These are phyloP conservation scores for Vigna hirtella DNA, from an alignment of 306 rosid genomes.

Conservation along the genomic window DNA sequence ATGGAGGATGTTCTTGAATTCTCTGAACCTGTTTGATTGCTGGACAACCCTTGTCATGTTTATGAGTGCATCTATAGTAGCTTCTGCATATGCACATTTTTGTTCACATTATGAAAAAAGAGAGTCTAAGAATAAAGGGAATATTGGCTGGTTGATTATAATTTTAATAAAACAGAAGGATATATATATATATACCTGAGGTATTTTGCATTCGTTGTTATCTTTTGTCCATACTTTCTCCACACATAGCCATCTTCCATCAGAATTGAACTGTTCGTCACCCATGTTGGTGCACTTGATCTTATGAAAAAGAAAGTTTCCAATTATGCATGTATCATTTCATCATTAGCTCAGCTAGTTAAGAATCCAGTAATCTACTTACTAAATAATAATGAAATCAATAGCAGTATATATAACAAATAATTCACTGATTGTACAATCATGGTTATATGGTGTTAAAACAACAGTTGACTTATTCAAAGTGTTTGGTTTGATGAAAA, in stretches of 20 bases:
- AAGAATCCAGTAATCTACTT: not conserved
- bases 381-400: not conserved
- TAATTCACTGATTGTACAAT: not conserved
- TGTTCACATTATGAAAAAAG: too few relatives aligned
- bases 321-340: not conserved
- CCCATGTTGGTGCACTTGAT: constrained; percentile 41
- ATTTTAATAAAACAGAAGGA: not conserved
- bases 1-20: constrained; percentile 55
- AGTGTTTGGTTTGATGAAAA: not conserved
- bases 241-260: constrained; percentile 62
- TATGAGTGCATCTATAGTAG: constrained; percentile 69
- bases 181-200: constrained; percentile 38
- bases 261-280: constrained; percentile 39
- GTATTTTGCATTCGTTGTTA: constrained; percentile 36
- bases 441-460: not conserved
- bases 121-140: too few relatives aligned
- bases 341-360: not conserved
- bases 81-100: constrained; percentile 41
- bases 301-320: constrained; percentile 32
- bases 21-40: constrained; percentile 66
- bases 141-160: too few relatives aligned
- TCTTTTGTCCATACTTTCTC: constrained; percentile 75
- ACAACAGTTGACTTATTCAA: too few relatives aligned
- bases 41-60: constrained; percentile 54
- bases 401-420: not conserved